These are phyloP conservation scores for Yamadazyma paraphyllophila DNA, from an alignment of 805 yeast species.

Conservation along the genomic window DNA sequence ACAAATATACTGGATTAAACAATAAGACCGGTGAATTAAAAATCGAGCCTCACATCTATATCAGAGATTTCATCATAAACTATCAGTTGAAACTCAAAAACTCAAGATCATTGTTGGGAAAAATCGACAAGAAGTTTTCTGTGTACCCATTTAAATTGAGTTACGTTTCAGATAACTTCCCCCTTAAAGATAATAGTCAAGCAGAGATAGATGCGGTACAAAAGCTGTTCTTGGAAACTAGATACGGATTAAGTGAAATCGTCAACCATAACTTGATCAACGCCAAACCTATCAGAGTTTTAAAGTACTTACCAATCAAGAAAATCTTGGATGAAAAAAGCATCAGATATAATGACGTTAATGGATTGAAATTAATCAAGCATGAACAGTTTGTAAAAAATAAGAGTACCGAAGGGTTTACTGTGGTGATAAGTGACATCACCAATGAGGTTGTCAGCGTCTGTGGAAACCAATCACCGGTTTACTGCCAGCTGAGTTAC, in stretches of 20 bases:
- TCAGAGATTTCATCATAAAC: constrained; percentile 82
- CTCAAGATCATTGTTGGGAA: constrained; percentile 66
- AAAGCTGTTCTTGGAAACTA: constrained; percentile 57
- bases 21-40: constrained; percentile 50
- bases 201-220: constrained; percentile 46
- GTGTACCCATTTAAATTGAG: constrained; percentile 91
- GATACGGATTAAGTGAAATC: constrained; percentile 79
- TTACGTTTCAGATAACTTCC: constrained; percentile 63
- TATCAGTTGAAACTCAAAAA: constrained; percentile 75
- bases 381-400: constrained; percentile 47
- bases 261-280: constrained; percentile 76
- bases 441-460: constrained; percentile 66
- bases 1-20: constrained; percentile 61
- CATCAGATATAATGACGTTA: constrained; percentile 42
- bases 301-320: constrained; percentile 70
- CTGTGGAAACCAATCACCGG: constrained; percentile 62
- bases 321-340: constrained; percentile 54
- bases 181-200: constrained; percentile 43
- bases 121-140: constrained; percentile 69
- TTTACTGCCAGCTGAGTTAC: constrained; percentile 83
- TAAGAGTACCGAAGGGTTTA: constrained; percentile 76
- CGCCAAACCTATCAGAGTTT: constrained; percentile 68
- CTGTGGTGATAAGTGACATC: constrained; percentile 50
- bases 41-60: constrained; percentile 67
- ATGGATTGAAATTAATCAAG: constrained; percentile 57